A percentile compares a stretch with the other conserved stretches of the same genome.
Conservation (phyloP, 2,329 filamentous ascomycete genomes). For the Fusarium algeriense region DNA sequence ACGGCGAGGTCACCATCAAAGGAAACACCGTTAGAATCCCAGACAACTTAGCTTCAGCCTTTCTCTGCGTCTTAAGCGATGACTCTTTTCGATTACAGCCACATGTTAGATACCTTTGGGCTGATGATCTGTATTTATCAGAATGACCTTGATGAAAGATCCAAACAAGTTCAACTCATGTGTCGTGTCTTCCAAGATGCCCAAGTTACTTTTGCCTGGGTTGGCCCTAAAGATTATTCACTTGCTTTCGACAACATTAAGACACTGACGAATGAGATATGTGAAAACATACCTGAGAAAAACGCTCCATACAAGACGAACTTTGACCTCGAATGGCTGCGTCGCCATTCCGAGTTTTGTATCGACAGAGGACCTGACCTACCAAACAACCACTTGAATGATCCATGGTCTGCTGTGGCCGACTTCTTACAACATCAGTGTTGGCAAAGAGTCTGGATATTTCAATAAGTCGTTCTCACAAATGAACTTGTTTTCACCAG, state of each 20-base stretch:
- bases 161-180: slow-evolving; percentile 21
- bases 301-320: not conserved
- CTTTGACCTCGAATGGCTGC: slow-evolving; percentile 2
- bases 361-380: not conserved
- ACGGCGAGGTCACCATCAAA: slow-evolving; percentile 6
- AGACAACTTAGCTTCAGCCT: slow-evolving; percentile 12
- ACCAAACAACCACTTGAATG: not conserved
- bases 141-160: slow-evolving; percentile 2
- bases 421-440: slow-evolving; percentile 11
- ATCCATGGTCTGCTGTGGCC: slow-evolving; percentile 1
- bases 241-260: slow-evolving; percentile 1
- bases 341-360: slow-evolving; percentile 1
- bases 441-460: slow-evolving; percentile 11
- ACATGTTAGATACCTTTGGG: not conserved
- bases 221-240: slow-evolving; percentile 8
- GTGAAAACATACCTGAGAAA: not conserved
- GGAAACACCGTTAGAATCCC: not conserved
- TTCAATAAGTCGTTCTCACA: slow-evolving; percentile 13
- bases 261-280: not conserved
- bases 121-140: slow-evolving; percentile 14
- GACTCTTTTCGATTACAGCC: slow-evolving; percentile 1
- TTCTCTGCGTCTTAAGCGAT: slow-evolving; percentile 1
- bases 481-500: slow-evolving; percentile 2
- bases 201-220: slow-evolving; percentile 3
- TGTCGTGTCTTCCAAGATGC: slow-evolving; percentile 5